These are phyloP conservation scores for Ashbya aceris DNA, from an alignment of 1,139 yeast genomes.

Conservation along the genomic window DNA sequence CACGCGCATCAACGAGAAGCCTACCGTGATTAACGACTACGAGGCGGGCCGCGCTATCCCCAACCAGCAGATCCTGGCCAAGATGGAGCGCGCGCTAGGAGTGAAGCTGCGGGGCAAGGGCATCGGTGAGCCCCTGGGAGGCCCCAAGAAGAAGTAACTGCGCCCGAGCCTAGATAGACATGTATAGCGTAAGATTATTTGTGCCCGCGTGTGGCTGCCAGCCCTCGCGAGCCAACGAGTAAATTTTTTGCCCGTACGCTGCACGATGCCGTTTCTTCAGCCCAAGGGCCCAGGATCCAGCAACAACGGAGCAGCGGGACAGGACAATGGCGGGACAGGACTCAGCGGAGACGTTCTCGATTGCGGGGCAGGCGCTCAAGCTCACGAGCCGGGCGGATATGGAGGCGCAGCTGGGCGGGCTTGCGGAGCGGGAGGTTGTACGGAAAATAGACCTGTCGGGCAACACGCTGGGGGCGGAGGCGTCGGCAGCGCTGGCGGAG, in stretches of 20 bases:
- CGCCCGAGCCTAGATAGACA: too few species aligned
- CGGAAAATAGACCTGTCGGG: constrained; percentile 75
- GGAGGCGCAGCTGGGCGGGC: constrained; percentile 49
- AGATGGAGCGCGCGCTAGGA: constrained; percentile 90
- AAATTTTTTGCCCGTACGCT: too few species aligned
- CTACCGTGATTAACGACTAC: constrained; percentile 88
- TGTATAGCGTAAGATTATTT: too few species aligned
- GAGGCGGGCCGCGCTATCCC: constrained; percentile 97
- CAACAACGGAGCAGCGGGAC: too few species aligned
- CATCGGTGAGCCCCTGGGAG: constrained; percentile 76
- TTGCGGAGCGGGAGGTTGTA: constrained; percentile 37
- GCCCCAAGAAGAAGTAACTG: constrained; percentile 28
- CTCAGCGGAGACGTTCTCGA: constrained; percentile 37
- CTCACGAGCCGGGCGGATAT: constrained; percentile 69
- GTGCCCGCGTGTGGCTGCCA: too few species aligned
- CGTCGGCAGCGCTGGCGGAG: constrained; percentile 63
- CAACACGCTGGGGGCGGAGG: constrained; percentile 88
- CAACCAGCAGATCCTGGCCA: constrained; percentile 86
- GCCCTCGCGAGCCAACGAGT: too few species aligned
- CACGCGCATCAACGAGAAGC: constrained; percentile 90
- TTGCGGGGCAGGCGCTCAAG: constrained; percentile 71
- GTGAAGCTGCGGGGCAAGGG: constrained; percentile 93
- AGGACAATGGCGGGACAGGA: too few species aligned
- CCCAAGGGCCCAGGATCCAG: too few species aligned
- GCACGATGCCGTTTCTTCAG: too few species aligned